A percentile compares a stretch with the other conserved stretches of the same genome.
Conservation (phyloP, 768 basidiomycete species). For the Lyophyllum decastes region DNA sequence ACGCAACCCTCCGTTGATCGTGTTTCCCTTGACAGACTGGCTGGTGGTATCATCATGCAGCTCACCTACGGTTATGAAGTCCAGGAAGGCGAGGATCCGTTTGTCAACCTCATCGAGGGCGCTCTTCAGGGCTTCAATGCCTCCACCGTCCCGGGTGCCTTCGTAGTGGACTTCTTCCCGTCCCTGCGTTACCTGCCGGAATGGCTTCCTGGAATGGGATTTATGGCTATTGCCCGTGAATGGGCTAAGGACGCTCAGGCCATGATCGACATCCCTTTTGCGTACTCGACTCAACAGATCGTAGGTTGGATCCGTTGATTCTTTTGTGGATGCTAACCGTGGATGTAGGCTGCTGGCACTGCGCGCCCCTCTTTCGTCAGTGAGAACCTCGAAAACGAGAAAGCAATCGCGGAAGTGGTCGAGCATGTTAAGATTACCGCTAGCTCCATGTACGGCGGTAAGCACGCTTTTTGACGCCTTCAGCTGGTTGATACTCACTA, state of each 20-base stretch:
- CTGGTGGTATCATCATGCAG: no score
- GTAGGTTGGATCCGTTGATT: no score
- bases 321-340: no score
- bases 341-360: no score
- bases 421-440: no score
- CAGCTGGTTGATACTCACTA: neutral
- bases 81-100: slow-evolving; percentile 52
- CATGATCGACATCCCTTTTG: slow-evolving; percentile 30
- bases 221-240: slow-evolving; percentile 44
- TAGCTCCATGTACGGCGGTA: neutral
- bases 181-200: slow-evolving; percentile 53
- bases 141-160: slow-evolving; percentile 50
- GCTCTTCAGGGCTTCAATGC: slow-evolving; percentile 53
- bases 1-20: neutral
- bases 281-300: no score
- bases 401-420: no score
- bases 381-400: no score
- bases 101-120: slow-evolving; percentile 49
- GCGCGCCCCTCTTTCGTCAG: no score
- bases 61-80: slow-evolving; percentile 60
- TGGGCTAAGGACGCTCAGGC: slow-evolving; percentile 39
- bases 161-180: no score
- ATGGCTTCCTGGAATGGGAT: slow-evolving; percentile 59
- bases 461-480: neutral
- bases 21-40: slow-evolving; percentile 42